Evolutionary conservation across 345 rosid genomes (phyloP).

Genomic region (Eucalyptus tenuipes): DNA sequence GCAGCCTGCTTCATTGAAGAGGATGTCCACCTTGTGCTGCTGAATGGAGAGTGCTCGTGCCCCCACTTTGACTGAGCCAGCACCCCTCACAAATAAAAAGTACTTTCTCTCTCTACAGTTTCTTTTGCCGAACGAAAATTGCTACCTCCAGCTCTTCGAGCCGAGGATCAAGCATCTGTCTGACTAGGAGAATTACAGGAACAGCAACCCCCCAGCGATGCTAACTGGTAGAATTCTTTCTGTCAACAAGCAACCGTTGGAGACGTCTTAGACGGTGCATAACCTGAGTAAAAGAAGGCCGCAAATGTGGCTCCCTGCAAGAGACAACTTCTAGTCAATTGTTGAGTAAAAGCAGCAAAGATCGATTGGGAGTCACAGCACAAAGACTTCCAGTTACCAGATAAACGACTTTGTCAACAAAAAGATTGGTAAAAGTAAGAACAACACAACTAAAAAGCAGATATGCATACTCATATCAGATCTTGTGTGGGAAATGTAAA

Average conservation of each 20-base stretch:
- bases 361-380: background rate
- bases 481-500: background rate
- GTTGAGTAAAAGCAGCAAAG: background rate
- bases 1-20: conserved; percentile 28
- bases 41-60: conserved; percentile 36
- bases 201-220: background rate
- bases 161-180: conserved; percentile 12
- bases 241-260: conserved; percentile 37
- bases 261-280: conserved; percentile 56
- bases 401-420: background rate
- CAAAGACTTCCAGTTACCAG: background rate
- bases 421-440: background rate
- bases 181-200: conserved; percentile 16
- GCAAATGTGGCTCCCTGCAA: conserved; percentile 71
- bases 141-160: conserved; percentile 60
- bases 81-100: background rate
- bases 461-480: background rate
- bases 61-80: conserved; percentile 95
- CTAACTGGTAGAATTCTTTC: conserved; percentile 10
- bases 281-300: conserved; percentile 82
- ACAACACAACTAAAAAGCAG: background rate
- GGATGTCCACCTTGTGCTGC: conserved; percentile 14
- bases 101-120: background rate
- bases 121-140: conserved; percentile 12
- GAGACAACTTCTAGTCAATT: background rate